These are phyloP conservation scores for Cnidoscolus chayamansa DNA, from an alignment of 441 rosid genomes.

Conservation along the genomic window DNA sequence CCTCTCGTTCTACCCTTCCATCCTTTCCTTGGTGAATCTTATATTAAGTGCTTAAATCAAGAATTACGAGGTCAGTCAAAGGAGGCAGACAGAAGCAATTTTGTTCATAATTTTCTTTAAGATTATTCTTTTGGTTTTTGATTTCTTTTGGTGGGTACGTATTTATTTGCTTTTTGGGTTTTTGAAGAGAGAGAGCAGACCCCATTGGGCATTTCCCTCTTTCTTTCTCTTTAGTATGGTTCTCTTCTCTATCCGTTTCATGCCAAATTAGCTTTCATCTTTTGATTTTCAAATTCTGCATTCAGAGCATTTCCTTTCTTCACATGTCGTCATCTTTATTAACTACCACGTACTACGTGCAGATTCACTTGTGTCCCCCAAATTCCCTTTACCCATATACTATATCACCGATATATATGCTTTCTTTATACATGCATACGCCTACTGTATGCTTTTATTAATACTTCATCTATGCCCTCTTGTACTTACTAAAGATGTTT, in stretches of 20 bases:
- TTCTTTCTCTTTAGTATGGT: slow-evolving; percentile 11
- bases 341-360: background rate
- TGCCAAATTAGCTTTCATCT: slow-evolving; percentile 12
- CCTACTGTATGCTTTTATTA: too few relatives aligned
- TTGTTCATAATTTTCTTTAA: slow-evolving; percentile 15
- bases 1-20: background rate
- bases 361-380: background rate
- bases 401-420: background rate
- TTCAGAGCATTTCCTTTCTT: background rate
- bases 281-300: slow-evolving; percentile 18
- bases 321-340: slow-evolving; percentile 18
- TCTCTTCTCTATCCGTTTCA: slow-evolving; percentile 18
- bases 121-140: background rate
- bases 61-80: slow-evolving; percentile 46
- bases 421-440: too few relatives aligned
- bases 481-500: too few relatives aligned
- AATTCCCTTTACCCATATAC: background rate
- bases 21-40: slow-evolving; percentile 11
- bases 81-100: slow-evolving; percentile 3
- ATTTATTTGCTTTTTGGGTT: slow-evolving; percentile 3
- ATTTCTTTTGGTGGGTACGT: background rate
- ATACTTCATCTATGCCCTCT: too few relatives aligned
- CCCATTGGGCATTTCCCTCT: slow-evolving; percentile 6
- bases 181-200: slow-evolving; percentile 3
- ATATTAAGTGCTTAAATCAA: slow-evolving; percentile 4